Evolutionary conservation across 2,329 filamentous ascomycete genomes (phyloP), one percentile per base, ranked within the genome.

Genomic region (Aureobasidium sp.): DNA sequence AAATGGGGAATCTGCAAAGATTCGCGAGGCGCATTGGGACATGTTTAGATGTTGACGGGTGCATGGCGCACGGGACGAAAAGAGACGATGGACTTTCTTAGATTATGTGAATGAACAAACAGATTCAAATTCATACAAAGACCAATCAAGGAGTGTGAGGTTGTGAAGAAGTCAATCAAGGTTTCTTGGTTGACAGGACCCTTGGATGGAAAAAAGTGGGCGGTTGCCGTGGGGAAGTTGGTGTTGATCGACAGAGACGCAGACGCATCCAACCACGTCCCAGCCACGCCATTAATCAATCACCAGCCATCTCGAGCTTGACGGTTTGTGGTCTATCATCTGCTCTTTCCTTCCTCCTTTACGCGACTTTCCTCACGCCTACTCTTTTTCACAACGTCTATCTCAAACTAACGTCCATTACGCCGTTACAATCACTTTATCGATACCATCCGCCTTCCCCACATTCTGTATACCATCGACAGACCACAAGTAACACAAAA

Each of bases 1-100:
- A 72, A 54, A 25, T 11, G 66, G 68, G 66, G 65, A 65, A 48
- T 23, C n/a, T 23, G 20, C 42, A 13, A 53, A 36, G 31, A 36
- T 23, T 36, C 13, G 10, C 8, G 33, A 40, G 47, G 31, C n/a
- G 43, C 45, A 47, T 53, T n/a, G 48, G 59, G 38, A 47, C 31
- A 31, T 33, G 48, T 25, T 53, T 53, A 43, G 25, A 62, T 62
- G 59, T 38, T 43, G 59, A 62, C 33, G 51, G 23, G 29, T 38
- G 48, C 43, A 62, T 43, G 59, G 59, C 58, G 45, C 31, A 61
- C 23, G 33, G 33, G 31, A 40, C 11, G 33, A 61, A 61, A 61
- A 61, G 58, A 61, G n/a, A 61, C 16, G 58, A 60, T 36, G 42
- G 33, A 29, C 8, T 38, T 61, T 36, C 2, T 9, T 50, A 48